phyloP scores from a whole-genome alignment of 78 protist species.

The Abeoforma whisleri region DNA sequence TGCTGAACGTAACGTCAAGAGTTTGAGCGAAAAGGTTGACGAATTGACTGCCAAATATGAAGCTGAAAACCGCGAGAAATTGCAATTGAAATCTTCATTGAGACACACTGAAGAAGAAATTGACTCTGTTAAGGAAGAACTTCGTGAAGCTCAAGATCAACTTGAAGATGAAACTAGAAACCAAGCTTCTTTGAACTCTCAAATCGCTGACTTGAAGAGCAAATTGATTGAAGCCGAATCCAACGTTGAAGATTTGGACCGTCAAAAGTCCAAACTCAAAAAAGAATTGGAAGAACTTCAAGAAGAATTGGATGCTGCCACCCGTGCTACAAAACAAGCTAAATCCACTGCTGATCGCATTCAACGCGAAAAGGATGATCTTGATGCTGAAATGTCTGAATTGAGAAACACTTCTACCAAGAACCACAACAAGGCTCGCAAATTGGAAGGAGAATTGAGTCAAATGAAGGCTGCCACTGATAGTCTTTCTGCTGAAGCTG shows the following conservation, averaged over 20 bases:
- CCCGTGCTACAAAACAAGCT: background rate
- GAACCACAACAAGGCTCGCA: conserved; percentile 18
- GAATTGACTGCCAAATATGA: background rate
- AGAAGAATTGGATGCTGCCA: background rate
- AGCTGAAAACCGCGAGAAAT: conserved; percentile 46
- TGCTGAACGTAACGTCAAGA: conserved; percentile 17
- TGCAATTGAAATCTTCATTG: background rate
- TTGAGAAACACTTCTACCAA: background rate
- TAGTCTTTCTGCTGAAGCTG: background rate
- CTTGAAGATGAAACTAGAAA: background rate
- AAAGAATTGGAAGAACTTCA: conserved; percentile 37
- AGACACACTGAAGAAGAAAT: background rate
- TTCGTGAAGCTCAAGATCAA: conserved; percentile 29
- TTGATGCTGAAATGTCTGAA: background rate
- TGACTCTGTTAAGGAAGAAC: background rate
- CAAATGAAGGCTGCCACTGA: conserved; percentile 2
- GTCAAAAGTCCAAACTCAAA: conserved; percentile 6
- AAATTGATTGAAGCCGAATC: background rate
- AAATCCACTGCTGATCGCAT: conserved; percentile 18
- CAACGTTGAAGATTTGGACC: conserved; percentile 8
- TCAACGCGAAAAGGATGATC: conserved; percentile 45
- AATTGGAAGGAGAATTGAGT: background rate
- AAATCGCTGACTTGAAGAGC: conserved; percentile 26
- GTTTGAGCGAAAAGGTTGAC: background rate
- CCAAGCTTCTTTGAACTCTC: background rate